Base-by-base conservation (phyloP, 441 rosid species). In the Syzygium malaccense region DNA sequence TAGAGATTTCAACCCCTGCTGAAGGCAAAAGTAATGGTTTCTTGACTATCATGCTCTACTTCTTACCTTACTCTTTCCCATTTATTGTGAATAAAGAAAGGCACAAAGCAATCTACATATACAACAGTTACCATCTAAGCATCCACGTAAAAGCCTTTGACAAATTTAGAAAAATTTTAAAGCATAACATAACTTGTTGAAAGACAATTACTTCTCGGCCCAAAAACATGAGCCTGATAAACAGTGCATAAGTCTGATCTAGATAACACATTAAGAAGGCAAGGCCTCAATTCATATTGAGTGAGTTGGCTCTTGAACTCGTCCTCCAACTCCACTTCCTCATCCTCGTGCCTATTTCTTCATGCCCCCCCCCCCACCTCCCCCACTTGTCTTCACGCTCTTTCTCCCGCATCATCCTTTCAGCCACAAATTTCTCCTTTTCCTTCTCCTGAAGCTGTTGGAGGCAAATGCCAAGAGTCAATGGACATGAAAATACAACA, bases 371-470 rank as follows among this genome's bases (percentile, higher is more conserved):
- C 45, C 1, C 45, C 45, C 45, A 37, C 41, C 2, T 91, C 95
- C 78, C 86, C 87, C 90, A 94, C 91, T 91, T 94, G 89, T 93
- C 94, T 55, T 93, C 96, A 2, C 95, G 97, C 30, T 83, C 91
- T 79, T 92, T 92, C 15, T 95, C 92, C 89, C 96, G 90, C 85
- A 33, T 91, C 85, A 96, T 99, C 92, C 98, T 93, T 94, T 92
- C 95, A 14, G 85, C 93, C 60, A 91, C 96, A 66, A 94, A 97
- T 28, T 88, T 93, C 57, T 95, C 90, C 93, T 95, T 92, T 88
- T 96, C 97, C 87, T 93, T 93, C 55, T 96, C 94, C 89, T 96
- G 97, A 20, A 86, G 28, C 88, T 93, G 84, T 66, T 6, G 68
- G 20, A 56, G 28, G 33, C 33, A 87, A 71, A 55, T 32, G 1